Percentiles rank a stretch among this genome's conserved stretches.
phyloP scores from a whole-genome alignment of 805 yeast genomes.

The Starmerella apis region DNA sequence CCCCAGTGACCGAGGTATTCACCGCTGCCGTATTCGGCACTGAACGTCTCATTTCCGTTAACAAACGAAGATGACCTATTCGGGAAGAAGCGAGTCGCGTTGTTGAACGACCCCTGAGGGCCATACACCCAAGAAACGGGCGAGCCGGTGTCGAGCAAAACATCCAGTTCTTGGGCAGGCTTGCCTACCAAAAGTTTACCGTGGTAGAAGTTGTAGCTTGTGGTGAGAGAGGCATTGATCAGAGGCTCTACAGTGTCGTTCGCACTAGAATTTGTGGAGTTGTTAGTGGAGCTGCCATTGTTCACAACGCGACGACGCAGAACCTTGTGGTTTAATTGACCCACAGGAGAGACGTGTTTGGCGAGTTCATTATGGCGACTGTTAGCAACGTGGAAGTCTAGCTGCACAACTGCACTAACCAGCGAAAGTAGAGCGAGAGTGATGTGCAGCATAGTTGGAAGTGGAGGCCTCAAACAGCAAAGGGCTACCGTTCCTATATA shows the following conservation, averaged over 20 bases:
- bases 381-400: constrained; percentile 14
- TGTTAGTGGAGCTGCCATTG: not conserved
- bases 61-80: constrained; percentile 29
- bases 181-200: constrained; percentile 34
- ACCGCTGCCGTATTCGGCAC: constrained; percentile 35
- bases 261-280: not conserved
- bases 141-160: constrained; percentile 42
- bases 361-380: constrained; percentile 1
- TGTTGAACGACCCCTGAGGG: constrained; percentile 28
- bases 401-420: constrained; percentile 13
- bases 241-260: constrained; percentile 15
- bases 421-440: constrained; percentile 10
- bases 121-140: constrained; percentile 42
- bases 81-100: constrained; percentile 27
- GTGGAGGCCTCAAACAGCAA: not conserved
- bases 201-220: constrained; percentile 32
- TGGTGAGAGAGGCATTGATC: constrained; percentile 23
- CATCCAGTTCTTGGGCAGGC: constrained; percentile 36
- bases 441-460: constrained; percentile 2
- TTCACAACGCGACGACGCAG: not conserved
- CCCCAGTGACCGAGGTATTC: constrained; percentile 31
- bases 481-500: not conserved
- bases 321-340: constrained; percentile 1
- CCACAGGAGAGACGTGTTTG: not conserved
- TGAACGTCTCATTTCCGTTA: constrained; percentile 31